phyloP scores from a whole-genome alignment of 2,329 filamentous ascomycete genomes.

The Lachnellula occidentalis region DNA sequence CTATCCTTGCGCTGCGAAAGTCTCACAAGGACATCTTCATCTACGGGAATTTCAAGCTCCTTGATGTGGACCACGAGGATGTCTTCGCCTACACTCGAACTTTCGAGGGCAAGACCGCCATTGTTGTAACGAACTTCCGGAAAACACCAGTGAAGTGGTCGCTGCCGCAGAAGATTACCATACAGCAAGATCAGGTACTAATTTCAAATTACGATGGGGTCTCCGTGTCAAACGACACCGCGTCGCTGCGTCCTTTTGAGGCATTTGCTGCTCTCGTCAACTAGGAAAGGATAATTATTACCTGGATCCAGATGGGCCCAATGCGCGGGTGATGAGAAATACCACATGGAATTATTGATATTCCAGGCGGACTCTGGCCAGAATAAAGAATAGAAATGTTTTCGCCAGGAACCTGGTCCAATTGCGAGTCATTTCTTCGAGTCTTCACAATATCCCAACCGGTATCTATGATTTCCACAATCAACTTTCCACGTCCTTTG shows the following conservation, averaged over 20 bases:
- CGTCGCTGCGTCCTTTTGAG: slow-evolving; percentile 18
- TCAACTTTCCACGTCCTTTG: too few species aligned
- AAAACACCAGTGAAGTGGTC: slow-evolving; percentile 15
- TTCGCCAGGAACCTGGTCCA: too few species aligned
- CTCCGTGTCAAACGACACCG: neutral
- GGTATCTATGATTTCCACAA: too few species aligned
- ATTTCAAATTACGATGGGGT: slow-evolving; percentile 15
- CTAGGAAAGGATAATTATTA: neutral
- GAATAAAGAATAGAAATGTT: too few species aligned
- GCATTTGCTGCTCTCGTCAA: slow-evolving; percentile 16
- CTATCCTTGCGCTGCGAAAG: slow-evolving; percentile 55
- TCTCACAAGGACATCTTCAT: slow-evolving; percentile 57
- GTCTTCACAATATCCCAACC: too few species aligned
- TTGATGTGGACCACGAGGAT: slow-evolving; percentile 44
- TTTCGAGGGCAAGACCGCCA: slow-evolving; percentile 12
- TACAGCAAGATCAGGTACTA: slow-evolving; percentile 6
- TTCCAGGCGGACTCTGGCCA: too few species aligned
- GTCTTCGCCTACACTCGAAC: slow-evolving; percentile 48
- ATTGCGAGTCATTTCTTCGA: too few species aligned
- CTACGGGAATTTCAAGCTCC: slow-evolving; percentile 58
- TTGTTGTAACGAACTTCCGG: slow-evolving; percentile 21
- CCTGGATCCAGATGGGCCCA: too few species aligned
- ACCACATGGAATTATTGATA: too few species aligned
- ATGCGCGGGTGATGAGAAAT: too few species aligned
- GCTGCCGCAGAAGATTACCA: slow-evolving; percentile 3